Conservation (phyloP, 2,329 filamentous ascomycete genomes). For the Penicillium sp. region DNA sequence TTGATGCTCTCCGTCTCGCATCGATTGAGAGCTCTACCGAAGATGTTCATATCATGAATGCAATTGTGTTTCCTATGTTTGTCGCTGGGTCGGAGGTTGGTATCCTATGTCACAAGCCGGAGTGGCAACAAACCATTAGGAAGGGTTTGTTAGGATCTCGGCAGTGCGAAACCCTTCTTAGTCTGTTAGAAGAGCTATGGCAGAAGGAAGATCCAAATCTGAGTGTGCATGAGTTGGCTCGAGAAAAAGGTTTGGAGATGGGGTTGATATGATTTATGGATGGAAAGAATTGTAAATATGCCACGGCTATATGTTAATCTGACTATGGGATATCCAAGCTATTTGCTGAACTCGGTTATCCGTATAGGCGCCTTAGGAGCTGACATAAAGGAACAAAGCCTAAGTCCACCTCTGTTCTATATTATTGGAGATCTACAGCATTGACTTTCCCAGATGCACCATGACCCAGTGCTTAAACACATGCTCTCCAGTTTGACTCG, state of each 20-base stretch:
- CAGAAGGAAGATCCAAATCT: conserved; percentile 7
- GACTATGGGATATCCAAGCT: conserved; percentile 1
- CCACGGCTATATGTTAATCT: not conserved
- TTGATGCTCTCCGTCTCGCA: conserved; percentile 27
- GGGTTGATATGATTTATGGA: conserved; percentile 20
- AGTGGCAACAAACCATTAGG: conserved; percentile 20
- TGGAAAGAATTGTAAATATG: not conserved
- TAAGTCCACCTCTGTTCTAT: not conserved
- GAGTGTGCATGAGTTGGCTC: conserved; percentile 24
- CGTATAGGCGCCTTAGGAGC: not conserved
- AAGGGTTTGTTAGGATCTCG: conserved; percentile 2
- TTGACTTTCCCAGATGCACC: conserved; percentile 13
- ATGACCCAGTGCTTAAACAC: conserved; percentile 25
- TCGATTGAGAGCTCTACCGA: conserved; percentile 15
- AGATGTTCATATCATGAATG: conserved; percentile 25
- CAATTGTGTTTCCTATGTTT: conserved; percentile 26
- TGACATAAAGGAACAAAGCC: no score
- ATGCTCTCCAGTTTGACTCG: not conserved
- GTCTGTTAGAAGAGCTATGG: conserved; percentile 29
- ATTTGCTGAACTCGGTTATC: not conserved
- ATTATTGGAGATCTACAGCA: not conserved
- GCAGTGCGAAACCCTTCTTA: conserved; percentile 15
- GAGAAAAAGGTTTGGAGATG: conserved; percentile 23
- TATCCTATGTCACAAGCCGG: conserved; percentile 14
- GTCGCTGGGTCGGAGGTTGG: conserved; percentile 21